These are phyloP conservation scores for Sporothrix variecibatus DNA, from an alignment of 2,329 filamentous ascomycete genomes.

Conservation along the genomic window DNA sequence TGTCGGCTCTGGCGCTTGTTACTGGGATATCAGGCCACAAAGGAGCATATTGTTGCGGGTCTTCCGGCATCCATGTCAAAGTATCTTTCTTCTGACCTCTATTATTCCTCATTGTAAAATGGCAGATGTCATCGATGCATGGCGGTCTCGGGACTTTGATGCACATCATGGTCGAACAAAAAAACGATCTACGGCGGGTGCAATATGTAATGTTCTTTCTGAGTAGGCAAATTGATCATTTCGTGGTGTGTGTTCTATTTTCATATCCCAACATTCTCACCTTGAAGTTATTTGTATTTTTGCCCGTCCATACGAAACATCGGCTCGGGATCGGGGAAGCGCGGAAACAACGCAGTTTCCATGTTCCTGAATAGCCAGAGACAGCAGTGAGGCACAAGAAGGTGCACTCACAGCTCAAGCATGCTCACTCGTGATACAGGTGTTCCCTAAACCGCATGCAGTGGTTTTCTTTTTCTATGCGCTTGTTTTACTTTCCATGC, in stretches of 20 bases:
- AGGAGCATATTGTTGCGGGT: not conserved
- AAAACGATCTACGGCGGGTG: not conserved
- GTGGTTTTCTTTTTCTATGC: conserved; percentile 3
- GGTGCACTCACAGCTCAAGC: not conserved
- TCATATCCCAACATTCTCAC: not conserved
- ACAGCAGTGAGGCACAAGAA: not conserved
- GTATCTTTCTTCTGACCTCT: not conserved
- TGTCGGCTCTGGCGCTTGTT: not conserved
- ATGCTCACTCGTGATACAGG: not conserved
- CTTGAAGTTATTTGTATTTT: not conserved
- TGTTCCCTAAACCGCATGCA: not conserved
- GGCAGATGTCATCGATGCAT: not conserved
- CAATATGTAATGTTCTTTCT: not conserved
- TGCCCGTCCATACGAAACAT: not conserved
- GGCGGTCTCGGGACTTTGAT: not conserved
- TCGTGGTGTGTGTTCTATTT: not conserved
- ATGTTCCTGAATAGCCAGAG: not conserved
- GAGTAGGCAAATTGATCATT: not conserved
- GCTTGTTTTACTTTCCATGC: conserved; percentile 7
- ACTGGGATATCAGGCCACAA: not conserved
- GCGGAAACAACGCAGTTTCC: not conserved
- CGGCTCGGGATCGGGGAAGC: not conserved
- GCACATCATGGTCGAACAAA: too few relatives aligned
- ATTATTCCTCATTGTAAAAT: not conserved
- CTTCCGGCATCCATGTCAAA: not conserved